Base-by-base conservation (phyloP, 2,329 filamentous ascomycete species). In the Alternaria tenuissima region DNA sequence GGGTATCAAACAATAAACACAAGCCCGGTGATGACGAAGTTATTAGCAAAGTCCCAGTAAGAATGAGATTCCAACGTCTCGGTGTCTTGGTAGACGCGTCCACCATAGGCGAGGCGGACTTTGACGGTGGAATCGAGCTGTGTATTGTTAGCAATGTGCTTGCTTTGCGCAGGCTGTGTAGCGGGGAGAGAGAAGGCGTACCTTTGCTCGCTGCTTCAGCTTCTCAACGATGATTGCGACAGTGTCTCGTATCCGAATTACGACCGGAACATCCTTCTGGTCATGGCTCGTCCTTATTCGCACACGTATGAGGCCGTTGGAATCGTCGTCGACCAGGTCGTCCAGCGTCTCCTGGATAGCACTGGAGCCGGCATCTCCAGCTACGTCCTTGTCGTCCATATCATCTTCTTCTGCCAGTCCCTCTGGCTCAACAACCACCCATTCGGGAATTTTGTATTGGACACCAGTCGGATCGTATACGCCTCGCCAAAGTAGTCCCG, bases 31-130 rank as follows among this genome's bases (percentile, higher is more conserved):
- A 67, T n/a, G 20, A 67, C n/a, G 24, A 58, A 65, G 34, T 61
- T 51, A 24, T 65, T 65, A 18, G 48, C 91, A 62, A 86, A 84
- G 69, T 88, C 86, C 91, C 92, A 97, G 49, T 90, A 91, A 68
- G 62, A 59, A 18, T 95, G 90, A 3, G 85, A 84, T 44, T 82
- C 78, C 18, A 97, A 81, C 1, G 89, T 84, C 20, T 86, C 76
- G 55, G 84, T 84, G 65, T 94, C 91, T 65, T 89, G 88, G 46
- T 97, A 84, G 52, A 94, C 87, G 74, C 89, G 92, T 67, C 94
- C 94, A 78, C 95, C 85, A 76, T 96, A 96, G 20, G 88, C 89
- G 60, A 97, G 86, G 55, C 88, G 87, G 52, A 97, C 82, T 48
- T 83, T 86, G 62, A 87, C 87, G 44, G 81, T 81, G 7, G 82